Conservation (phyloP, 208 protist genomes). For the Wallacemonas sp. region DNA sequence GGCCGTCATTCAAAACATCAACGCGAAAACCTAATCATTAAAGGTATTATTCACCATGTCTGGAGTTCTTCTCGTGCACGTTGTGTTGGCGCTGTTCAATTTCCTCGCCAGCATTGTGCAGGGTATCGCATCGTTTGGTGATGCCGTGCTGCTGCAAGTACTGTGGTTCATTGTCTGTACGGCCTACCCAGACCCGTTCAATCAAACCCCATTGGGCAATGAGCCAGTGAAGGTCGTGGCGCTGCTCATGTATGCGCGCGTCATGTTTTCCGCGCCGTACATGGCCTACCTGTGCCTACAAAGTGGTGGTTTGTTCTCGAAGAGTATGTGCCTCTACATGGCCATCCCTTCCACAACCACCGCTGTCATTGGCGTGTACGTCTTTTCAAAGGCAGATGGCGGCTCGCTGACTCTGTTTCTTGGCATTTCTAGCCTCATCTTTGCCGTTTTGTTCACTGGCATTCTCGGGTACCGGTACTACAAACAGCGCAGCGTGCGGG, state of each 20-base stretch:
- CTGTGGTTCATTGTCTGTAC: conserved; percentile 25
- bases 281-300: conserved; percentile 25
- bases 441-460: conserved; percentile 26
- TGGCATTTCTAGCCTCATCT: conserved; percentile 35
- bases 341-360: conserved; percentile 29
- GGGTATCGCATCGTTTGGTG: conserved; percentile 33
- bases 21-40: too few relatives aligned
- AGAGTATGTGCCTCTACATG: conserved; percentile 33
- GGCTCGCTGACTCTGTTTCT: conserved; percentile 28
- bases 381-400: conserved; percentile 15
- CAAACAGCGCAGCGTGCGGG: not conserved
- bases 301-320: conserved; percentile 34
- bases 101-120: conserved; percentile 35
- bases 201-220: conserved; percentile 24
- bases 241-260: conserved; percentile 37
- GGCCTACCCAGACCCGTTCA: conserved; percentile 25
- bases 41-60: conserved; percentile 10
- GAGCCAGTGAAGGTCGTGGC: conserved; percentile 29
- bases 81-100: conserved; percentile 23
- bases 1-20: conserved; percentile 4
- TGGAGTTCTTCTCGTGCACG: conserved; percentile 14
- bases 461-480: conserved; percentile 18
- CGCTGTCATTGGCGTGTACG: conserved; percentile 23
- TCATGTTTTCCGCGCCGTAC: conserved; percentile 27
- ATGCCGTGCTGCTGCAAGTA: conserved; percentile 42